Conservation (phyloP, 176 grass and related monocot species). For the Aegilops speltoides region DNA sequence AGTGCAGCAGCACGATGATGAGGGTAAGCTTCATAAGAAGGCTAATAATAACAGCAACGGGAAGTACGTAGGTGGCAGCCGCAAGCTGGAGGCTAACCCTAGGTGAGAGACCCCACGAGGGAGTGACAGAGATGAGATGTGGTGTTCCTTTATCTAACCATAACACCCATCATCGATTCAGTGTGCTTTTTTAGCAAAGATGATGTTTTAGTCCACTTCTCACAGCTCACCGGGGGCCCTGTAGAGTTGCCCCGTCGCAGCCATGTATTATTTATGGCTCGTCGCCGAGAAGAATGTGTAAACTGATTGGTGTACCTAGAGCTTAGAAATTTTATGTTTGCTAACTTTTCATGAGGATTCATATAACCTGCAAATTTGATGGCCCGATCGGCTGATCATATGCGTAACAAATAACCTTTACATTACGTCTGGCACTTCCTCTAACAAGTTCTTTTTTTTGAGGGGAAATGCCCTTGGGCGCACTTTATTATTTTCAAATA, state of each 20-base stretch:
- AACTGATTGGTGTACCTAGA: constrained; percentile 64
- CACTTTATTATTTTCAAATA: too few species aligned
- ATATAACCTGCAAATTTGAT: constrained; percentile 33
- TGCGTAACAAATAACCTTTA: neutral
- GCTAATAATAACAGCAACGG: constrained; percentile 53
- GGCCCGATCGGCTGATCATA: neutral
- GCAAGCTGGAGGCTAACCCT: constrained; percentile 55
- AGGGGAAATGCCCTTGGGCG: too few species aligned
- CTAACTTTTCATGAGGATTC: constrained; percentile 44
- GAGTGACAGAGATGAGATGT: constrained; percentile 58
- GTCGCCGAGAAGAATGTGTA: constrained; percentile 41
- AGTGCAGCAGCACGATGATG: constrained; percentile 18
- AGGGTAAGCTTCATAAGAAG: constrained; percentile 45
- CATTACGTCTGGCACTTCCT: neutral
- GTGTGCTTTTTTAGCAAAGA: constrained; percentile 44
- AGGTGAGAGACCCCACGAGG: constrained; percentile 43
- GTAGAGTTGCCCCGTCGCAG: constrained; percentile 56
- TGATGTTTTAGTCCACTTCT: constrained; percentile 47
- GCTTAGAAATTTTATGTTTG: constrained; percentile 58
- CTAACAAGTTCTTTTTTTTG: too few species aligned
- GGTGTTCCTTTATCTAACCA: constrained; percentile 71
- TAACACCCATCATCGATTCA: constrained; percentile 61
- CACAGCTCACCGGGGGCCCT: constrained; percentile 48
- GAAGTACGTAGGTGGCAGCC: constrained; percentile 34
- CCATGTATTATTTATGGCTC: constrained; percentile 70